Evolutionary conservation across 2,329 filamentous ascomycete genomes (phyloP).

Genomic region (Epichloe bromicola): DNA sequence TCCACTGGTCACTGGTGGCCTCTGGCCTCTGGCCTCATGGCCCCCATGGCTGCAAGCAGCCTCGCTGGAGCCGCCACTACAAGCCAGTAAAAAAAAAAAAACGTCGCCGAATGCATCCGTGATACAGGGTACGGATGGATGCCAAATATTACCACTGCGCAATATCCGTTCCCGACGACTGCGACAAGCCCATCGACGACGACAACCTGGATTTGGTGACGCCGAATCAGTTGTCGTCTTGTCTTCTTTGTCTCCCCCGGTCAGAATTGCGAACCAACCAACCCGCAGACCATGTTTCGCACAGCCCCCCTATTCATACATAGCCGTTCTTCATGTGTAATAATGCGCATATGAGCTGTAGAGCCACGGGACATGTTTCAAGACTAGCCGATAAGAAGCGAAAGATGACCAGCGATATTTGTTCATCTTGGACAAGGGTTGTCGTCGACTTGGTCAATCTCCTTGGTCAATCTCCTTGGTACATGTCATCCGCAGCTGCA

Average conservation of each 20-base stretch:
- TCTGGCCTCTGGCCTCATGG: neutral
- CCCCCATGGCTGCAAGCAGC: conserved; percentile 7
- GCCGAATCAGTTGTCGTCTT: no score
- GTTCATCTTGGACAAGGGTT: neutral
- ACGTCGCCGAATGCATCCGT: neutral
- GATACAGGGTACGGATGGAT: neutral
- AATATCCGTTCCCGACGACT: neutral
- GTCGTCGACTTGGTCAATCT: neutral
- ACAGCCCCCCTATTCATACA: no score
- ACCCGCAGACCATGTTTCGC: no score
- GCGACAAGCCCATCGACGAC: no score
- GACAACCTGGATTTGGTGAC: no score
- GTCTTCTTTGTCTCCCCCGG: no score
- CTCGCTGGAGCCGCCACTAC: conserved; percentile 5
- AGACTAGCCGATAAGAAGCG: neutral
- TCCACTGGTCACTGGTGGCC: no score
- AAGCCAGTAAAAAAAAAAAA: conserved; percentile 1
- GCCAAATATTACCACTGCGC: neutral
- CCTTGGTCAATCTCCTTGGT: neutral
- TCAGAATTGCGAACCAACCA: neutral
- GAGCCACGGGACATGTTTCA: neutral
- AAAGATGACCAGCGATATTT: neutral
- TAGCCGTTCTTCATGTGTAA: neutral
- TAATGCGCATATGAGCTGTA: neutral
- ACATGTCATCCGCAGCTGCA: neutral